Conservation (phyloP, 495 filamentous ascomycete genomes). For the Talaromyces proteolyticus region DNA sequence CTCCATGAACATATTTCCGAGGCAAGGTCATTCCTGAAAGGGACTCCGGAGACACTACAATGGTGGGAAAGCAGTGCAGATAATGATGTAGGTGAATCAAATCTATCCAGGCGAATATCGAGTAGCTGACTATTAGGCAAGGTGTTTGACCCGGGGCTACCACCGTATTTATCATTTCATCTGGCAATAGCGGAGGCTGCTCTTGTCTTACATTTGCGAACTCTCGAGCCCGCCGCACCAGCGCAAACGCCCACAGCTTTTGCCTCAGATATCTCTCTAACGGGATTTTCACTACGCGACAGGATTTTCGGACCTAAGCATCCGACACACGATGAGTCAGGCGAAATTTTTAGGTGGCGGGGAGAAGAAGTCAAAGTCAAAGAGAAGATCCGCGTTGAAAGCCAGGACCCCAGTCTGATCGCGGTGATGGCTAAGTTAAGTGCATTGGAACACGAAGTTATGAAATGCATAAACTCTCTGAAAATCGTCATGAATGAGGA, state of each 20-base stretch:
- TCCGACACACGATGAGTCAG: slow-evolving; percentile 76
- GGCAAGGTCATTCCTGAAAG: slow-evolving; percentile 48
- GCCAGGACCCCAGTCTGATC: slow-evolving; percentile 83
- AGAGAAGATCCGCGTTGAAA: slow-evolving; percentile 88
- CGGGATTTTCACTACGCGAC: slow-evolving; percentile 53
- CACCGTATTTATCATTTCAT: slow-evolving; percentile 62
- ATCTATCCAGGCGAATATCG: neutral
- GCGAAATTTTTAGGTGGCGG: slow-evolving; percentile 61
- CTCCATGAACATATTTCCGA: slow-evolving; percentile 71
- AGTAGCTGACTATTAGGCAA: slow-evolving; percentile 6
- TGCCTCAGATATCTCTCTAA: slow-evolving; percentile 45
- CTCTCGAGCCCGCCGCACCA: slow-evolving; percentile 60
- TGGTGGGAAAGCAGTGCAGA: slow-evolving; percentile 54
- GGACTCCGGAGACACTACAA: slow-evolving; percentile 42
- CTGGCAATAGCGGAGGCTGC: slow-evolving; percentile 72
- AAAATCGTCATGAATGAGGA: slow-evolving; percentile 72
- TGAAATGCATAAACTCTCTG: slow-evolving; percentile 62
- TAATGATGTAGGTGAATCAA: slow-evolving; percentile 36
- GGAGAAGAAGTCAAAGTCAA: slow-evolving; percentile 74
- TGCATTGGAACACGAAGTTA: slow-evolving; percentile 70
- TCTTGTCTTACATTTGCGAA: slow-evolving; percentile 72
- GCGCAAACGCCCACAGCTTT: slow-evolving; percentile 54
- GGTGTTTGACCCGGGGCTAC: slow-evolving; percentile 54
- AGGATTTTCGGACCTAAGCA: slow-evolving; percentile 46
- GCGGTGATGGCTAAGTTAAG: slow-evolving; percentile 82